phyloP scores from a whole-genome alignment of 2,329 filamentous ascomycete genomes.

The Aspergillus arachidicola region DNA sequence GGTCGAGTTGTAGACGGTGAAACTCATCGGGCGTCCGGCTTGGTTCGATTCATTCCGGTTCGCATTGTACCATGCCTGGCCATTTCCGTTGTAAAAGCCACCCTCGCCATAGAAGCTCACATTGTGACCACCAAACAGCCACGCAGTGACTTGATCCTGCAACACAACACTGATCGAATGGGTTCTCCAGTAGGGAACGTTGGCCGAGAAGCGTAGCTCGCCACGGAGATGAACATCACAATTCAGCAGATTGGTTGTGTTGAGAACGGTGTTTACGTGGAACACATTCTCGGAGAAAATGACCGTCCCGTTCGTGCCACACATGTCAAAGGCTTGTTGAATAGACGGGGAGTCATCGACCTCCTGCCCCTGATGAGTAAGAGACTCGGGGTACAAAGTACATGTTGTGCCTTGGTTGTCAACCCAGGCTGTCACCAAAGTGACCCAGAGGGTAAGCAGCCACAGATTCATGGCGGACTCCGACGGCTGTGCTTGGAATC shows the following conservation, averaged over 20 bases:
- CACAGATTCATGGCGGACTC: not conserved
- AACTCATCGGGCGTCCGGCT: not conserved
- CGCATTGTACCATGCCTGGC: not conserved
- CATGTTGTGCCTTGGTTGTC: not conserved
- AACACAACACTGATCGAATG: not conserved
- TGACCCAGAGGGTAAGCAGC: not conserved
- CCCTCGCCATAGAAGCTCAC: not conserved
- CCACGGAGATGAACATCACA: not conserved
- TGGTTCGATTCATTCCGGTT: not conserved
- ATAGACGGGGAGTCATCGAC: not conserved
- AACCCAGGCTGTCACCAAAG: not conserved
- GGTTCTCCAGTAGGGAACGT: not conserved
- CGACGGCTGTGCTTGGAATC: accelerated
- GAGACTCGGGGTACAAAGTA: not conserved
- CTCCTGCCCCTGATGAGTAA: not conserved
- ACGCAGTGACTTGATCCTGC: not conserved
- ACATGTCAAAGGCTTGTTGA: not conserved
- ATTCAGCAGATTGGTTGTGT: not conserved
- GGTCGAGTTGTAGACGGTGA: not conserved
- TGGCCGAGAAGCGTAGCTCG: not conserved
- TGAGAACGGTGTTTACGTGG: not conserved
- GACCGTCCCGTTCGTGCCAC: not conserved
- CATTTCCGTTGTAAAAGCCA: not conserved
- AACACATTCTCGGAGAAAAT: not conserved
- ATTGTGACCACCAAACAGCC: not conserved